phyloP scores from a whole-genome alignment of 2,329 filamentous ascomycete genomes.

The Pyrenochaeta sp. region DNA sequence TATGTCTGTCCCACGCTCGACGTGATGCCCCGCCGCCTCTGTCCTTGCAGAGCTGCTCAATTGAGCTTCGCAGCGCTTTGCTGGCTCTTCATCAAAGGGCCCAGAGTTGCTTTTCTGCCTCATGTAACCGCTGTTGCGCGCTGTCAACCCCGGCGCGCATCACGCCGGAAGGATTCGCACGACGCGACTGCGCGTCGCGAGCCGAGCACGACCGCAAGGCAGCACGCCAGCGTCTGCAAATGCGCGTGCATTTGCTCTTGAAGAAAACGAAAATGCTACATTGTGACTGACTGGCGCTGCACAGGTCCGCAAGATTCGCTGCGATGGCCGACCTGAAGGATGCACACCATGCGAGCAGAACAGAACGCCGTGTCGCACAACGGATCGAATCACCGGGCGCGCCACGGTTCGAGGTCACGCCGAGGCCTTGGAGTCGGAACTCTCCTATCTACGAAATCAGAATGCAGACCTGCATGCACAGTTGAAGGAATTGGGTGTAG shows the following conservation, averaged over 20 bases:
- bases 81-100: background rate
- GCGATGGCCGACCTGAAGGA: constrained; percentile 80
- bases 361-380: constrained; percentile 81
- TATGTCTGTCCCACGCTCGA: constrained; percentile 24
- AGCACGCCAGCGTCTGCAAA: background rate
- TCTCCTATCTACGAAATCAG: constrained; percentile 70
- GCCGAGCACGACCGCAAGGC: background rate
- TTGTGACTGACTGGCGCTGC: constrained; percentile 9
- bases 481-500: constrained; percentile 67
- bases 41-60: background rate
- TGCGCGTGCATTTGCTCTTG: background rate
- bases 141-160: background rate
- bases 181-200: background rate
- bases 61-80: background rate
- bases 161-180: background rate
- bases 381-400: constrained; percentile 84
- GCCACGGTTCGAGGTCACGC: constrained; percentile 81
- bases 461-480: constrained; percentile 74
- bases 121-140: background rate
- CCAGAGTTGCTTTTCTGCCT: background rate
- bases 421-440: constrained; percentile 77
- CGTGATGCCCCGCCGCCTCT: background rate
- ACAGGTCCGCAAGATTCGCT: constrained; percentile 85
- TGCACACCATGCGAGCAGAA: constrained; percentile 84
- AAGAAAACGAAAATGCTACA: background rate